Evolutionary conservation across 371 early-diverging fungal genomes (phyloP), one percentile per base, ranked within the genome.

Genomic region (Funneliformis caledonium): DNA sequence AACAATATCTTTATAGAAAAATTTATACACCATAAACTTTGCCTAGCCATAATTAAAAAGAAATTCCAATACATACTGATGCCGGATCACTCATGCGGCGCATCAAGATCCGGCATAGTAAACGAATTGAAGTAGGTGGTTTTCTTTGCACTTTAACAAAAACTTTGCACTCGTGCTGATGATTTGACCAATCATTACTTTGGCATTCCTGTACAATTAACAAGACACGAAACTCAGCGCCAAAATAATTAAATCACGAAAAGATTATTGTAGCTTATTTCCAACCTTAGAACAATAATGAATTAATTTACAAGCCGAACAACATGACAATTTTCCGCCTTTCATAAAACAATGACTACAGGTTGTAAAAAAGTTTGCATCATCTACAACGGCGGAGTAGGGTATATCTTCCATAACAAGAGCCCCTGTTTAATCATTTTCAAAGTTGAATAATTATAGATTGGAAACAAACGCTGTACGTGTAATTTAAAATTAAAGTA

Each of bases 141-240:
- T 56, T 56, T 48, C 78, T 59, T 61, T 75, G 26, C 12, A 76
- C 33, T 42, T 37, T 72, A 5, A 78, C 64, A 80, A 74, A 52
- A 16, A 80, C 16, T 26, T 75, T 78, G 60, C 81, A 80, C 60
- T 80, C 81, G 10, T 80, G 81, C 22, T 80, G 80, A 56, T 80
- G 81, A 8, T 62, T n/a, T 61, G 9, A 16, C 61, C 77, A 79
- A 48, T 80, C 81, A 42, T 64, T 48, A 16, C 50, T 19, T 61
- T 80, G 75, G 60, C 81, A 80, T 61, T 62, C 26, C 81, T 80
- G 22, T 22, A 75, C 8, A 45, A 12, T 22, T 19, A 10, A 50
- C 9, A 5, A 56, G 26, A 59, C 2, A 47, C 4, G 4, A 59
- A 14, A 33, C 14, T 33, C 37, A 48, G 26, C 31, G 26, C 16